Conservation (phyloP, 768 basidiomycete species). For the Multifurca ochricompacta region DNA sequence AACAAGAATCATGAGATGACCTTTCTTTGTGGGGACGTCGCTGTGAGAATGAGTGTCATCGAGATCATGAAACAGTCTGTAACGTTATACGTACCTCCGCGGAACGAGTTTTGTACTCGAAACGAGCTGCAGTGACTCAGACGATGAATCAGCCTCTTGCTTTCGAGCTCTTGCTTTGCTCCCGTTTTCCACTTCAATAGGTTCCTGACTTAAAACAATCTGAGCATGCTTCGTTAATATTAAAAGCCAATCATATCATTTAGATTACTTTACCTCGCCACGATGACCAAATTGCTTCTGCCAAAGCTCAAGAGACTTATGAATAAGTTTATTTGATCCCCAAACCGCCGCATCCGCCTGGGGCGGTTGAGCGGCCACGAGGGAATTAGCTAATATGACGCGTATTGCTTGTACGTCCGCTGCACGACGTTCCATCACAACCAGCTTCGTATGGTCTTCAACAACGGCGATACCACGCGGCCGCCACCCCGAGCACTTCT, state of each 20-base stretch:
- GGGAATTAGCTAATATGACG: constrained; percentile 56
- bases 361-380: constrained; percentile 36
- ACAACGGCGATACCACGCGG: constrained; percentile 84
- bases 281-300: constrained; percentile 70
- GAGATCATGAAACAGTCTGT: constrained; percentile 4
- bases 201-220: constrained; percentile 75
- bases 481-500: constrained; percentile 79
- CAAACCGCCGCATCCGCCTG: constrained; percentile 51
- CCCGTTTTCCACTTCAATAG: constrained; percentile 46
- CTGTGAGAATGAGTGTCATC: constrained; percentile 32
- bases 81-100: constrained; percentile 46
- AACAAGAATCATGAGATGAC: constrained; percentile 68
- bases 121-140: constrained; percentile 57
- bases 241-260: constrained; percentile 10
- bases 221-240: constrained; percentile 30
- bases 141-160: constrained; percentile 31
- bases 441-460: constrained; percentile 73
- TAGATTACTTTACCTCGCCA: constrained; percentile 49
- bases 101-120: constrained; percentile 68
- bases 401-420: constrained; percentile 90
- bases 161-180: constrained; percentile 27
- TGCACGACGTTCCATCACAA: constrained; percentile 60
- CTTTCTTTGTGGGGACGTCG: constrained; percentile 78
- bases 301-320: constrained; percentile 72
- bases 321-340: constrained; percentile 58